Base-by-base conservation (phyloP, 2,329 filamentous ascomycete genomes). In the Cladosporium colombiae region DNA sequence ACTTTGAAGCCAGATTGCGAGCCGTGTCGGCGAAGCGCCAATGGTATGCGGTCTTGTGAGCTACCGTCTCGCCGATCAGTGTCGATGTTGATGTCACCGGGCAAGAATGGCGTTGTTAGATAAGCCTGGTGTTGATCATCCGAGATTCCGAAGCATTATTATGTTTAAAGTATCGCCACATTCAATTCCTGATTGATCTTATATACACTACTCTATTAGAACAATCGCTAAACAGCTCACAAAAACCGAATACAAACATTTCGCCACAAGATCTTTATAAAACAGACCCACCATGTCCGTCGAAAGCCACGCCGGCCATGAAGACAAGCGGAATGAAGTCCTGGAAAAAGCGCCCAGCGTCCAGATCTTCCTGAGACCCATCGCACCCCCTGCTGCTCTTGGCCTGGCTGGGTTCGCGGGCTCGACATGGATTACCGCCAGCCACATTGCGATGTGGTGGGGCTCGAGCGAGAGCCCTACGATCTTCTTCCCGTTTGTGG, bases 401-500 rank as follows among this genome's bases (percentile, higher is more conserved):
- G 73, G 73, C 8, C 68, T 75, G 4, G 73, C 73, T 6, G 73
- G 73, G 13, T 75, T 74, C 63, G 69, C 73, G 3, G 69, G 73
- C 59, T 70, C 70, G 27, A 75, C 73, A 29, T 75, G 65, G 62
- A 74, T 74, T 44, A 72, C 72, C 7, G 61, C 70, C 23, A 68
- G 68, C 44, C 71, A 68, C 66, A 70, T 70, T 14, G 67, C 67
- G 0, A 40, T 29, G 3, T 70, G 68, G 67, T 74, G 69, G 70
- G 72, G 70, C 37, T 70, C 65, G 18, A 55, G 58, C 5, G 63
- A 69, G 2, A 71, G 70, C 13, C 72, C 73, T 0, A 66, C 65
- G 6, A 69, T 74, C n/a, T 73, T 73, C 68, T 74, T 75, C 58
- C 73, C 73, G 2, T 75, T 74, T 49, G 68, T 75, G 6, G 67